Evolutionary conservation across 78 protist species (phyloP), one percentile per base, ranked within the genome.

Genomic region (Dictyostelium capitatum): DNA sequence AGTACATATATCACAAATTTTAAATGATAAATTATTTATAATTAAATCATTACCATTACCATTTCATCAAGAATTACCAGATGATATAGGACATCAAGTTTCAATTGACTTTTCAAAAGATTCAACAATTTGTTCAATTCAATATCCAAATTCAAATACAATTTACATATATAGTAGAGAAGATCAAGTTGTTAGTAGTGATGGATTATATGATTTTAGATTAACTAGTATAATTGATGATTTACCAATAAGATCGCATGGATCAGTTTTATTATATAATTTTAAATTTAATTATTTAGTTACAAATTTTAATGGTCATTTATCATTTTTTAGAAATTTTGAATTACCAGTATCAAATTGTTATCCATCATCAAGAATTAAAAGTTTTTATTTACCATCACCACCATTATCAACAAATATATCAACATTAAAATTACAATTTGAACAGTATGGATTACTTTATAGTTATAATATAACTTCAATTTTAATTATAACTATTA

Each of bases 311-410:
- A 50, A 47, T 30, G 92, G 83, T 46, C 83, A 77, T 51, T 48
- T 87, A 59, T 51, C 46, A 11, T 59, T 46, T 30, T 77, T 54
- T 77, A 19, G 84, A 47, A 84, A 87, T 65, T 51, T 43, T 4
- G 25, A 46, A 32, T 4, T 51, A 4, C 69, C n/a, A 7, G 84
- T 59, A 32, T 25, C 79, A 32, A 20, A 25, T 14, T 78, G 83
- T 59, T 83, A 87, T 6, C 32, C 37, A 47, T 20, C 37, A 4
- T 30, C 59, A 25, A 43, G 93, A 11, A 77, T 46, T 5, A 23
- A 54, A 50, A 87, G 93, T 43, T 87, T 64, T 47, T 87, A 87
- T 37, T 23, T 87, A 23, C 83, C 82, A 48, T 75, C 93, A 15
- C 84, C 93, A 20, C 93, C 84, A 4, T 8, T 48, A 73, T 11